Base-by-base conservation (phyloP, 805 yeast species). In the Metschnikowia anglica region DNA sequence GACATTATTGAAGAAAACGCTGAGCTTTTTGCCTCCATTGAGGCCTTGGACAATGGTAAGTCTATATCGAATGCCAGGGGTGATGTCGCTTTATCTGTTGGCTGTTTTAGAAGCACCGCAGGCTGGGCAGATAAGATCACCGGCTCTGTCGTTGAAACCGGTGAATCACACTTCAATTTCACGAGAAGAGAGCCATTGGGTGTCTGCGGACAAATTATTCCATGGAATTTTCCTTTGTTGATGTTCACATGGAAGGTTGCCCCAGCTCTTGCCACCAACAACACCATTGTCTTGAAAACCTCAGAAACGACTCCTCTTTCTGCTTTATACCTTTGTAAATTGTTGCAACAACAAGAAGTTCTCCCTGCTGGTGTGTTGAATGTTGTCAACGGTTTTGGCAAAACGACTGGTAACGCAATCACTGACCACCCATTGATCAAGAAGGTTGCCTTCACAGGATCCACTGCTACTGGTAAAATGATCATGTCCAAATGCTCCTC, bases 241-340 rank as follows among this genome's bases (percentile, higher is more conserved):
- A 89, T 90, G 93, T 85, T 88, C 73, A 74, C 95, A 21, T 90
- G 97, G 97, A 90, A 90, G 68, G 72, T 90, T 48, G 96, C 90
- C 46, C 97, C 97, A 35, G 95, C 95, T 44, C 66, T 89, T 52
- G 95, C 95, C 44, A 79, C 95, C 41, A 96, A 96, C 70, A 88
- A 88, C 77, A 79, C 89, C 42, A 76, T 86, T 54, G 93, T 90
- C 35, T 71, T 90, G 68, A 90, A 90, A 74, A 78, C 95, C 31
- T 95, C 97, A 43, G 96, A 88, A 73, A 78, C 88, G 48, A 90
- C 97, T 42, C 97, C 97, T 44, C 75, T 90, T 51, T 84, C 95
- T 47, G 95, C 93, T 46, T 76, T 89, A 55, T 86, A 73, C 64
- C 81, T 84, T 44, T 83, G 86, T 52, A 73, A 75, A 48, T 78